Conservation (phyloP, 306 rosid species). For the Ammopiptanthus mongolicus region DNA sequence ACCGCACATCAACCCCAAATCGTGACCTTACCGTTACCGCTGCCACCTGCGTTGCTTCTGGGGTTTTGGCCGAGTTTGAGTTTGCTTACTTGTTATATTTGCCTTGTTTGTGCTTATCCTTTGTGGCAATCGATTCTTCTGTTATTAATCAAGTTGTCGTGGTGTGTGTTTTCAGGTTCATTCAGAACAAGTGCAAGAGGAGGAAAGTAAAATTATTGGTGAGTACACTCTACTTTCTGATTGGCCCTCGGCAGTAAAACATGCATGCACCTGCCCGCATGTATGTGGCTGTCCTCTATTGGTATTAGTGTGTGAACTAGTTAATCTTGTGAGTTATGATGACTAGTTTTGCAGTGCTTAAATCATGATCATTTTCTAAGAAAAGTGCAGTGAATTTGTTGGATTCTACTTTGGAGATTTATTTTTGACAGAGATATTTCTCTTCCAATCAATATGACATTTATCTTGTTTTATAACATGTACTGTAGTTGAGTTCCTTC, state of each 20-base stretch:
- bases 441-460: neutral
- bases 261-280: too few relatives aligned
- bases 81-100: too few relatives aligned
- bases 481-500: neutral
- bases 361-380: too few relatives aligned
- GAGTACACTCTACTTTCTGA: constrained; percentile 1
- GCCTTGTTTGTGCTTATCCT: too few relatives aligned
- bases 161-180: constrained; percentile 20
- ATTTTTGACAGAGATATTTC: neutral
- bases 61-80: too few relatives aligned
- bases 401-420: neutral
- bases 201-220: constrained; percentile 23
- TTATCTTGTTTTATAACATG: neutral
- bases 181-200: constrained; percentile 11
- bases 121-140: too few relatives aligned
- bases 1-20: too few relatives aligned
- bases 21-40: too few relatives aligned
- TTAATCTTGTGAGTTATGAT: neutral
- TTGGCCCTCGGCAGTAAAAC: neutral
- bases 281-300: neutral
- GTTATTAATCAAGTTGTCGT: neutral
- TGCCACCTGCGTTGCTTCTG: too few relatives aligned
- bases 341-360: neutral
- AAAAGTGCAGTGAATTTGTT: neutral
- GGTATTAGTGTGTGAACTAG: neutral